Conservation (phyloP, 179 eudicot genomes). For the Drosera spatulata region DNA sequence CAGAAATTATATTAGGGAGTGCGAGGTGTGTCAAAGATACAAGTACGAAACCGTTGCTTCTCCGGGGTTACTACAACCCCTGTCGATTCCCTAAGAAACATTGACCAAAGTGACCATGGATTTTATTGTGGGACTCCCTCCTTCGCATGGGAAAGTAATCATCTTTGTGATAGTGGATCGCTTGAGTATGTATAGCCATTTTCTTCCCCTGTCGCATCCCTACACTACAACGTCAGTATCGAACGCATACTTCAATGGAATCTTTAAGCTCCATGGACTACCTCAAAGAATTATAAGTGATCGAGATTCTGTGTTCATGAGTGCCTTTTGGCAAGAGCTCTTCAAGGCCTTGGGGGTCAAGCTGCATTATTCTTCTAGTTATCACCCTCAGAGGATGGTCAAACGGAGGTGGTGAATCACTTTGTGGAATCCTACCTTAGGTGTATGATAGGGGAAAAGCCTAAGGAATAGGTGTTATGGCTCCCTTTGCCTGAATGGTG, state of each 20-base stretch:
- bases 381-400: not conserved
- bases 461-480: too few relatives aligned
- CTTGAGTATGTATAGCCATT: too few relatives aligned
- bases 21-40: not conserved
- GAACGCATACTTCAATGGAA: too few relatives aligned
- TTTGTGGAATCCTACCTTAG: not conserved
- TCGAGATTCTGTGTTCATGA: not conserved
- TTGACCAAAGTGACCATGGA: constrained; percentile 2
- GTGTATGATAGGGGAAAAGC: not conserved
- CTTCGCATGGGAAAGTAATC: constrained; percentile 3
- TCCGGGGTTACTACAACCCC: not conserved
- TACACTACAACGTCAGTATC: too few relatives aligned
- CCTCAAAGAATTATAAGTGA: not conserved
- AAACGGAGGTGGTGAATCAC: not conserved
- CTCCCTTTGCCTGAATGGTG: too few relatives aligned
- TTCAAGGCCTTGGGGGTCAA: not conserved
- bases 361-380: not conserved
- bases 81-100: not conserved
- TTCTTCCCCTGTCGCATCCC: not conserved
- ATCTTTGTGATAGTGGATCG: too few relatives aligned
- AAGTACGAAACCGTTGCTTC: not conserved
- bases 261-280: too few relatives aligned
- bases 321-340: not conserved
- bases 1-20: not conserved
- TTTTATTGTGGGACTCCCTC: constrained; percentile 3